phyloP scores from a whole-genome alignment of 768 basidiomycete genomes.

The Termitomyces sp. region DNA sequence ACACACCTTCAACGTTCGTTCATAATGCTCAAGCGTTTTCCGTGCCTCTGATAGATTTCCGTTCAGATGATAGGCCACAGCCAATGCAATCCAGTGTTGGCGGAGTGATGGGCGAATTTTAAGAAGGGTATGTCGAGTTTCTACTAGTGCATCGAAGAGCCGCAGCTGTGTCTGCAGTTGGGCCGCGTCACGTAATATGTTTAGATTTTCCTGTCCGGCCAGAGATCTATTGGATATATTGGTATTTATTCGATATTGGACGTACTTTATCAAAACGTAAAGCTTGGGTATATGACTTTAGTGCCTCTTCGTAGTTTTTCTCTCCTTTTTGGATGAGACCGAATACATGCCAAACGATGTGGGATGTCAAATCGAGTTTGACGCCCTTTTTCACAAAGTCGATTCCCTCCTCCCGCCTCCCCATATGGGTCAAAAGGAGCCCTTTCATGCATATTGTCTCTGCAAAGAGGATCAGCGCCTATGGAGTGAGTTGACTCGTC shows the following conservation, averaged over 20 bases:
- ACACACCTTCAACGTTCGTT: slow-evolving; percentile 66
- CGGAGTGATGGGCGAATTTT: slow-evolving; percentile 78
- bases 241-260: slow-evolving; percentile 4
- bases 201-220: slow-evolving; percentile 77
- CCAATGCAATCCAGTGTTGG: slow-evolving; percentile 86
- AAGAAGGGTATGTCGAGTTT: slow-evolving; percentile 80
- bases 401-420: slow-evolving; percentile 74
- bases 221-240: slow-evolving; percentile 7
- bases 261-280: slow-evolving; percentile 84
- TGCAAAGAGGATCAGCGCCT: slow-evolving; percentile 28
- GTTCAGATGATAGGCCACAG: slow-evolving; percentile 85
- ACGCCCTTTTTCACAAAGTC: slow-evolving; percentile 85
- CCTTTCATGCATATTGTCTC: slow-evolving; percentile 98
- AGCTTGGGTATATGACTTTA: slow-evolving; percentile 90
- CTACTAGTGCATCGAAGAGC: slow-evolving; percentile 71
- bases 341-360: slow-evolving; percentile 98
- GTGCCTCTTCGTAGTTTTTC: slow-evolving; percentile 92
- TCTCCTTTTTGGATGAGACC: slow-evolving; percentile 93
- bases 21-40: slow-evolving; percentile 71
- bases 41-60: slow-evolving; percentile 70
- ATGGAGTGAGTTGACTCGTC: background rate
- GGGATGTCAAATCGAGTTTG: slow-evolving; percentile 76
- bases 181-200: slow-evolving; percentile 88
- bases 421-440: slow-evolving; percentile 78
- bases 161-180: slow-evolving; percentile 87